Conservation (phyloP, 1,139 yeast species). For the Tardiomyces digboiensis region DNA sequence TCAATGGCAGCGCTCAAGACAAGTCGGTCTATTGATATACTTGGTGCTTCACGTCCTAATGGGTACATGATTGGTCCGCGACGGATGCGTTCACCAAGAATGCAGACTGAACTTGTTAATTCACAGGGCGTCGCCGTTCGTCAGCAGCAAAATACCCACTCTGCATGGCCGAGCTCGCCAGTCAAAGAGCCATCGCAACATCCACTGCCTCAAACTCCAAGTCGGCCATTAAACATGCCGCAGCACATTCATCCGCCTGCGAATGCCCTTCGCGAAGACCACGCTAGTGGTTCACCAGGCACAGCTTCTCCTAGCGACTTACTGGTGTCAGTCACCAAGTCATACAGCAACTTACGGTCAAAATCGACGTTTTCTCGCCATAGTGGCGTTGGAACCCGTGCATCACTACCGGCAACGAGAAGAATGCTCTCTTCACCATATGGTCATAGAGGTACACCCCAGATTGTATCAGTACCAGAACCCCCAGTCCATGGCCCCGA, state of each 20-base stretch:
- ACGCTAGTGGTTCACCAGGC: no score
- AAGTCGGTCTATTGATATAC: not conserved
- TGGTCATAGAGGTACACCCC: constrained; percentile 1
- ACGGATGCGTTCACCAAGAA: no score
- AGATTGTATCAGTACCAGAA: not conserved
- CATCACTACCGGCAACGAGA: constrained; percentile 4
- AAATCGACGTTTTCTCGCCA: not conserved
- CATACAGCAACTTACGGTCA: not conserved
- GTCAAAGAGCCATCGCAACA: not conserved
- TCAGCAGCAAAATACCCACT: no score
- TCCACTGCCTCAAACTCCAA: constrained; percentile 4
- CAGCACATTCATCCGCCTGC: constrained; percentile 8
- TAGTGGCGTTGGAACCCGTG: not conserved
- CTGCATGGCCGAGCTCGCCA: not conserved
- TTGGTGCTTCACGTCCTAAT: no score
- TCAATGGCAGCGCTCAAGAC: not conserved
- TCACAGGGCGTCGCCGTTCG: no score
- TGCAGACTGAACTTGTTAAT: no score
- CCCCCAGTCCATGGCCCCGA: not conserved
- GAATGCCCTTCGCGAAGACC: not conserved
- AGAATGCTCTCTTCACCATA: constrained; percentile 16
- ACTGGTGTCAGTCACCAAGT: not conserved
- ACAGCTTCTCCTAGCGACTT: not conserved
- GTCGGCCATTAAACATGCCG: constrained; percentile 8
- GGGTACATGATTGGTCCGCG: no score